Base-by-base conservation (phyloP, 441 rosid species). In the Eutrema salsugineum region DNA sequence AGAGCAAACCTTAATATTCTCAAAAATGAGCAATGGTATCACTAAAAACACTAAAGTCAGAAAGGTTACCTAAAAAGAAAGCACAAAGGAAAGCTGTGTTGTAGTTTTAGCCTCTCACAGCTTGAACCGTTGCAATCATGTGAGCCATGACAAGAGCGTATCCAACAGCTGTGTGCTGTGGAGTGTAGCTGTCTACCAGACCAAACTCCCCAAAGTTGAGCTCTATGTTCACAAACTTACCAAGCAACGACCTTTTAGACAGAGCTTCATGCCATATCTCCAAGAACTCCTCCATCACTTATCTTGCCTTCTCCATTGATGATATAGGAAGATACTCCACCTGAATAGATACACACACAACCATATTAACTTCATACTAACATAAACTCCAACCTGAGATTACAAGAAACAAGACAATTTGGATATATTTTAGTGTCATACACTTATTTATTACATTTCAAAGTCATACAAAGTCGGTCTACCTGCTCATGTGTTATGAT, bases 321-420 rank as follows among this genome's bases (percentile, higher is more conserved):
- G 95, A 93, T 55, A 89, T 78, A 4, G 98, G 96, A 64, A 93
- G 92, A 78, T 95, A 95, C 83, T 93, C 99, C 72, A 93, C 88
- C 98, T 93, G 73, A 79, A 86, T 1, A 27, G 5, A 74, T 1
- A 49, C 20, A 73, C 30, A 73, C 50, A 35, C 22, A 43, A 10
- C 15, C 68, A 40, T 51, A n/a, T n/a, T n/a, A n/a, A n/a, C n/a
- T n/a, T n/a, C n/a, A n/a, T 40, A 59, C 49, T 58, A 20, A 51
- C 56, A 42, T 10, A 42, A 32, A 14, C 35, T 56, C 43, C 14
- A n/a, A 15, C n/a, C 0, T 6, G 17, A 43, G 8, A 43, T 16
- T 24, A 40, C 40, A 66, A 39, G 8, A 27, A 27, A 49, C 40
- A 51, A 11, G 40, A 40, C 12, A 65, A 49, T 11, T 50, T 64